A percentile compares a stretch with the other conserved stretches of the same genome.
Conservation (phyloP, 2,329 filamentous ascomycete genomes). For the Aureobasidium pullulans region DNA sequence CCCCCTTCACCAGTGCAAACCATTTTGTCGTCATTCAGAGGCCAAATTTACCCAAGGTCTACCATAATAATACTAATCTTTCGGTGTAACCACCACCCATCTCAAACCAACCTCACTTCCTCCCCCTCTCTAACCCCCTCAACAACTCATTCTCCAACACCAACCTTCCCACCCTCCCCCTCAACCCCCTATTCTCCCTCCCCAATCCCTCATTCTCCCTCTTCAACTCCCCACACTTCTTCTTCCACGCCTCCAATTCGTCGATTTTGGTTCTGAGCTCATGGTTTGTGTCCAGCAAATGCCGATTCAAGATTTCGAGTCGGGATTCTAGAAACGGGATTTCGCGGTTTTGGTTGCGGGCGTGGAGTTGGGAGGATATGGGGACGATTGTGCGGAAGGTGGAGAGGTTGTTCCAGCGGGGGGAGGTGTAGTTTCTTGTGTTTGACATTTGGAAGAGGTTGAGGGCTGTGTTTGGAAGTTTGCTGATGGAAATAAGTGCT, state of each 20-base stretch:
- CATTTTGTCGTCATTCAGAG: too few relatives aligned
- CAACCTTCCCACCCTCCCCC: neutral
- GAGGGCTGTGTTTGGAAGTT: neutral
- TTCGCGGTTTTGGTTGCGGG: neutral
- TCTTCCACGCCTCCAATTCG: neutral
- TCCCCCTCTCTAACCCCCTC: neutral
- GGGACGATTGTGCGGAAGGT: neutral
- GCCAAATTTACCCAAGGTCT: too few relatives aligned
- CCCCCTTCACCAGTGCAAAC: too few relatives aligned
- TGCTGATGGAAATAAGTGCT: neutral
- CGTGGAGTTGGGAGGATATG: neutral
- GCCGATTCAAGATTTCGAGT: neutral
- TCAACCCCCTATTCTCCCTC: neutral
- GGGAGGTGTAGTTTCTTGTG: neutral
- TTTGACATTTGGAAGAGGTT: neutral
- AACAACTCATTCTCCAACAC: conserved; percentile 1
- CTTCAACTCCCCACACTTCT: neutral
- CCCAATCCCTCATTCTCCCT: neutral
- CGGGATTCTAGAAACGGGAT: neutral
- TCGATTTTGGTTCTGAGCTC: neutral
- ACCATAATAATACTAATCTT: too few relatives aligned
- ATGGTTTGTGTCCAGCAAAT: conserved; percentile 1
- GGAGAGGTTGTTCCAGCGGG: neutral
- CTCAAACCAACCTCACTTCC: neutral
- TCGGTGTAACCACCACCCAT: too few relatives aligned